phyloP scores from a whole-genome alignment of 345 rosid genomes.

The Melaleuca alternifolia region DNA sequence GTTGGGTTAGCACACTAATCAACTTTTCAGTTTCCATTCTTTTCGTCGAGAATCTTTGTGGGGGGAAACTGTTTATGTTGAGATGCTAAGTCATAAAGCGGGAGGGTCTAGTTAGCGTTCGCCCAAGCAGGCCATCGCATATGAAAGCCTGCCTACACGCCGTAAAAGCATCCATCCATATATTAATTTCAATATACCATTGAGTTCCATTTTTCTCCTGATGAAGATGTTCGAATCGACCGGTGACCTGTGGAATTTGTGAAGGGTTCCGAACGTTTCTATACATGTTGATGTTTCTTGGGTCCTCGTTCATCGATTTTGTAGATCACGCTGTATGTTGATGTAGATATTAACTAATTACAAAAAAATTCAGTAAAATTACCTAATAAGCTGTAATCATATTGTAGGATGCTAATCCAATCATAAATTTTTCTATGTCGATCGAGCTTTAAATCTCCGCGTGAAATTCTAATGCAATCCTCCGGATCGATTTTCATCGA shows the following conservation, averaged over 20 bases:
- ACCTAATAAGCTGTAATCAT: accelerated
- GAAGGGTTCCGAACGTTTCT: background rate
- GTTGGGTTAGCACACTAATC: background rate
- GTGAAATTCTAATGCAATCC: background rate
- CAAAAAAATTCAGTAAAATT: accelerated
- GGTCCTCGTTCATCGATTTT: background rate
- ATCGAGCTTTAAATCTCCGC: no score
- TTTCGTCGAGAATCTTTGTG: background rate
- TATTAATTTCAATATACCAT: background rate
- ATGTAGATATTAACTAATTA: background rate
- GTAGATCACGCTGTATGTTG: accelerated
- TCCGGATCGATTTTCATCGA: background rate
- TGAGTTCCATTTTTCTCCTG: background rate
- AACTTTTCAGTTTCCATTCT: background rate
- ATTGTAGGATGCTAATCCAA: background rate
- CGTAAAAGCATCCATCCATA: background rate
- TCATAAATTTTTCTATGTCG: accelerated
- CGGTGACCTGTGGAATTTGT: background rate
- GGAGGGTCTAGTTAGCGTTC: background rate
- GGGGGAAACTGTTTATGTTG: background rate
- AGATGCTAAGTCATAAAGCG: background rate
- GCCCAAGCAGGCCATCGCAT: background rate
- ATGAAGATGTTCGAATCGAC: background rate
- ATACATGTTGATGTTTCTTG: background rate
- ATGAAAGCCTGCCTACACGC: background rate